phyloP scores from a whole-genome alignment of 176 grass and related monocot species.

The Oryza punctata region DNA sequence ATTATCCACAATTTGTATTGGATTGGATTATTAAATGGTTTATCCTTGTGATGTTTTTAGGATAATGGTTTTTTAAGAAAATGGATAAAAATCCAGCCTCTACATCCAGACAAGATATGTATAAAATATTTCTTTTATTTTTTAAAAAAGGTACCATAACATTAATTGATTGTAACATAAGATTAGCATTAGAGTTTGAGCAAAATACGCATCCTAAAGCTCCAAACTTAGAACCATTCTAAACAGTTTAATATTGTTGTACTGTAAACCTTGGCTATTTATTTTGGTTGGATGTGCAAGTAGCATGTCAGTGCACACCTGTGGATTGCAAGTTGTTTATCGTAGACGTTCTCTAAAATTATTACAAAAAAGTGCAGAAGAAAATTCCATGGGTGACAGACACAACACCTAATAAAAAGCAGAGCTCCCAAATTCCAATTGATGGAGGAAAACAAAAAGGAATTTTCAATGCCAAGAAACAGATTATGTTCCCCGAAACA shows the following conservation, averaged over 20 bases:
- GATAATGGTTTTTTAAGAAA: too few species aligned
- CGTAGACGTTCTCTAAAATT: neutral
- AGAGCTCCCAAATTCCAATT: neutral
- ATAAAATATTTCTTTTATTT: too few species aligned
- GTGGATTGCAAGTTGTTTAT: constrained; percentile 10
- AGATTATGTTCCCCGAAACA: neutral
- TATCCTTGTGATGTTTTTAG: neutral
- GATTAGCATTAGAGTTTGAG: too few species aligned
- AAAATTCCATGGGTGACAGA: too few species aligned
- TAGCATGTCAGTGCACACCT: neutral
- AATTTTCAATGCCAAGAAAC: neutral
- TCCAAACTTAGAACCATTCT: neutral
- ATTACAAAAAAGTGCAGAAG: neutral
- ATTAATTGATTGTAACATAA: neutral
- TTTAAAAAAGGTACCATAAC: too few species aligned
- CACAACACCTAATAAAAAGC: neutral
- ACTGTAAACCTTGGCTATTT: neutral
- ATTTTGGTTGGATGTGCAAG: neutral
- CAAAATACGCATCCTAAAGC: too few species aligned
- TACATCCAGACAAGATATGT: too few species aligned
- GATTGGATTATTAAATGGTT: neutral
- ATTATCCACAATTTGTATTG: neutral
- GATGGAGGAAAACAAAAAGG: too few species aligned
- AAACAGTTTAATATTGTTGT: neutral
- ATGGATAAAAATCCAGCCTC: too few species aligned